Evolutionary conservation across 345 rosid genomes (phyloP).

Genomic region (Salix dunnii): DNA sequence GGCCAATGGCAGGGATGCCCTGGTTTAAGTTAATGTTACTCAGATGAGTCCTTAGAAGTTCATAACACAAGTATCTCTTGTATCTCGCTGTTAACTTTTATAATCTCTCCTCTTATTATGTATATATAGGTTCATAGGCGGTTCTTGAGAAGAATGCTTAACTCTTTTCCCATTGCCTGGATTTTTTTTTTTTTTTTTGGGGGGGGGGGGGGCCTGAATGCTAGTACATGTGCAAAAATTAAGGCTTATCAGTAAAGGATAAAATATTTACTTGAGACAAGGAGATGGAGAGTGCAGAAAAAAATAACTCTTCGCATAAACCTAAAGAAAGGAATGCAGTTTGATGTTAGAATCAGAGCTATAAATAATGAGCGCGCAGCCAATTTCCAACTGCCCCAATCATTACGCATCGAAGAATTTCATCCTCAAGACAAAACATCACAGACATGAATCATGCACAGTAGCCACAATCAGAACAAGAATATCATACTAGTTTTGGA

Average conservation of each 20-base stretch:
- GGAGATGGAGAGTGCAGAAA: slow-evolving; percentile 84
- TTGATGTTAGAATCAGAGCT: slow-evolving; percentile 4
- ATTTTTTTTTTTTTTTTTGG: too few relatives aligned
- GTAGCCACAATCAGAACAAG: too few relatives aligned
- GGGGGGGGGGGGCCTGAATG: not conserved
- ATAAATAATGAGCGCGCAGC: not conserved
- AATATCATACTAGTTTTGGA: not conserved
- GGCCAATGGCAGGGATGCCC: not conserved
- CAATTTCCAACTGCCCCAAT: not conserved
- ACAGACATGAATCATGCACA: not conserved
- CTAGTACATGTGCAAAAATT: not conserved
- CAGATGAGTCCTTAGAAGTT: not conserved
- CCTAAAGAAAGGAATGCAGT: slow-evolving; percentile 38
- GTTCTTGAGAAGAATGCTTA: too few relatives aligned
- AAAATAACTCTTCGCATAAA: slow-evolving; percentile 62
- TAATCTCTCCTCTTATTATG: too few relatives aligned
- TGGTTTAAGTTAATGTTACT: not conserved
- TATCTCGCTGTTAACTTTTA: too few relatives aligned
- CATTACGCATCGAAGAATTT: not conserved
- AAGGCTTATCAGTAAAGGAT: not conserved
- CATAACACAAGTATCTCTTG: too few relatives aligned
- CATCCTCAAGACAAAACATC: not conserved
- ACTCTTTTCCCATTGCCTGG: too few relatives aligned
- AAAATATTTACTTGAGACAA: slow-evolving; percentile 58
- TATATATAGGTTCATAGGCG: too few relatives aligned